phyloP scores from a whole-genome alignment of 1,284 basidiomycete species.

The Peniophora sp. region DNA sequence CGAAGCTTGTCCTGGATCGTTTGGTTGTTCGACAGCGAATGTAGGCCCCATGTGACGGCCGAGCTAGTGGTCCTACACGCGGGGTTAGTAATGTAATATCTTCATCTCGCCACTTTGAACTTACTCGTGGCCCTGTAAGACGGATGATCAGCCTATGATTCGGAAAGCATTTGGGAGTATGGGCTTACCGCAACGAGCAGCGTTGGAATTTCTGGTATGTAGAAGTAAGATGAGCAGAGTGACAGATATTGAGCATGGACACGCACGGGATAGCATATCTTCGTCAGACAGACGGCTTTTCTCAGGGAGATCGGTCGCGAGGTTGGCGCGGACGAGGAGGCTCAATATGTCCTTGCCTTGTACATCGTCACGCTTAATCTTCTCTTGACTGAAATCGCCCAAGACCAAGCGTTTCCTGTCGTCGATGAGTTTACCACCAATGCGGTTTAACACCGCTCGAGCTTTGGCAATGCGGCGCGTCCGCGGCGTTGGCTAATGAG shows the following conservation, averaged over 20 bases:
- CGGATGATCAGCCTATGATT: no score
- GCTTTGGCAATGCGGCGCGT: background rate
- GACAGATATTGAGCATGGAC: background rate
- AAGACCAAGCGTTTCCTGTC: constrained; percentile 31
- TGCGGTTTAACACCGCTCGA: background rate
- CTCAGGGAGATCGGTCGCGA: constrained; percentile 47
- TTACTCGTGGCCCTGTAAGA: no score
- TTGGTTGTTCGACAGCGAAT: constrained; percentile 46
- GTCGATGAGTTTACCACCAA: constrained; percentile 36
- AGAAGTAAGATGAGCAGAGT: background rate
- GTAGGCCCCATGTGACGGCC: constrained; percentile 52
- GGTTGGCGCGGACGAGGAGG: constrained; percentile 54
- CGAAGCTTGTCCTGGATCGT: constrained; percentile 62
- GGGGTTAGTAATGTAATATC: no score
- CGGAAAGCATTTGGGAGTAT: no score
- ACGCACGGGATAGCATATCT: constrained; percentile 65
- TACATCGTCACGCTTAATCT: constrained; percentile 19
- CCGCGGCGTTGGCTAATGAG: background rate
- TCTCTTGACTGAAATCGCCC: background rate
- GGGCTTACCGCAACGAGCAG: constrained; percentile 39
- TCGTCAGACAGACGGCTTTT: constrained; percentile 58
- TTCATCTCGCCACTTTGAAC: no score
- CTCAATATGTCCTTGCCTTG: constrained; percentile 39
- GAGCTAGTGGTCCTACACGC: constrained; percentile 27
- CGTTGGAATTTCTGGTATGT: constrained; percentile 40